phyloP scores from a whole-genome alignment of 495 filamentous ascomycete species.

The Aspergillus campestris region DNA sequence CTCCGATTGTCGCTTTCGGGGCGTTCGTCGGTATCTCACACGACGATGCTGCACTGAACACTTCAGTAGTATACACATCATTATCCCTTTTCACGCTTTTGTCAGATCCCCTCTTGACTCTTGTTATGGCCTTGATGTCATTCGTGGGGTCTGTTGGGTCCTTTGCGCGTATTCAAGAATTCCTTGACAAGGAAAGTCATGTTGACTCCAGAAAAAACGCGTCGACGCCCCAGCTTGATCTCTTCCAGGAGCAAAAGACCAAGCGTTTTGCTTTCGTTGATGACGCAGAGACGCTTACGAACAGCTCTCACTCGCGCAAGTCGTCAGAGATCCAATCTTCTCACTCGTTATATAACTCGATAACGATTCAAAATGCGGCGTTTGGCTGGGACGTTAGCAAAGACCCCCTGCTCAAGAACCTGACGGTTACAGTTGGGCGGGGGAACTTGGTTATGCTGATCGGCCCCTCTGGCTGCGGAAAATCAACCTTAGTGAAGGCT shows the following conservation, averaged over 20 bases:
- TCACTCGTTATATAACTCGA: conserved; percentile 11
- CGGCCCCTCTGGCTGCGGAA: conserved; percentile 54
- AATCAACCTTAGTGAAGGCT: conserved; percentile 49
- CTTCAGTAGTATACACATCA: conserved; percentile 48
- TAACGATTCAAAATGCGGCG: conserved; percentile 36
- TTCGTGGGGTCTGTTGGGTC: conserved; percentile 49
- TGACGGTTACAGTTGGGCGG: conserved; percentile 32
- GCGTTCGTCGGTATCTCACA: conserved; percentile 43
- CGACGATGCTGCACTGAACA: conserved; percentile 38
- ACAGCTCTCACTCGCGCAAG: conserved; percentile 17
- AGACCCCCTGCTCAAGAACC: conserved; percentile 31
- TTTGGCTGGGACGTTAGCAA: conserved; percentile 46
- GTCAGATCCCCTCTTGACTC: conserved; percentile 41
- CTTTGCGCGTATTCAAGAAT: conserved; percentile 51
- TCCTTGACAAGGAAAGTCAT: conserved; percentile 39
- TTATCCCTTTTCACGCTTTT: conserved; percentile 54
- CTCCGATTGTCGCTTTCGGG: conserved; percentile 44
- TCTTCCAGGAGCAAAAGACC: conserved; percentile 11
- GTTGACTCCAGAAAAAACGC: conserved; percentile 21
- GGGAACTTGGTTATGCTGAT: conserved; percentile 43
- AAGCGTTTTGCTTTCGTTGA: conserved; percentile 14
- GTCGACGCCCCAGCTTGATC: conserved; percentile 10
- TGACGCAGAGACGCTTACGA: conserved; percentile 14
- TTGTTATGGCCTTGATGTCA: conserved; percentile 50
- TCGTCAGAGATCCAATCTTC: conserved; percentile 16